A percentile compares a stretch with the other conserved stretches of the same genome.
Conservation (phyloP, 495 filamentous ascomycete species). For the Penicillium odoratum region DNA sequence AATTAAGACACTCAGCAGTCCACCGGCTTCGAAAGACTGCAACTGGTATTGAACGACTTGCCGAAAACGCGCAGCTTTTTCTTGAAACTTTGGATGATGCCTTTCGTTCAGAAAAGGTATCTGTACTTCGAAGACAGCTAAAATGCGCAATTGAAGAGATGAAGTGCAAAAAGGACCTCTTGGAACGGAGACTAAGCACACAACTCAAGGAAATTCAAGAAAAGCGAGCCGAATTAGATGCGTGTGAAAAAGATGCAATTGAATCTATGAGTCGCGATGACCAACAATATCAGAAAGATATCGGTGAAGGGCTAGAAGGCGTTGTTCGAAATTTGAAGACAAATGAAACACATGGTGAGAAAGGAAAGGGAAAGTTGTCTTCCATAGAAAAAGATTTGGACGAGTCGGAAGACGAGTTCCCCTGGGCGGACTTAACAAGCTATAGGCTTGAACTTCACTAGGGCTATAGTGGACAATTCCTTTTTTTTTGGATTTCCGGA, state of each 20-base stretch:
- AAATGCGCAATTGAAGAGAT: slow-evolving; percentile 13
- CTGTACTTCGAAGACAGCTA: slow-evolving; percentile 9
- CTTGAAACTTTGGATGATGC: slow-evolving; percentile 8
- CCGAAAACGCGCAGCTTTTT: slow-evolving; percentile 14
- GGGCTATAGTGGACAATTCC: too few species aligned
- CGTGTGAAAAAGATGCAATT: background rate
- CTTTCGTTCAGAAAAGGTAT: slow-evolving; percentile 10
- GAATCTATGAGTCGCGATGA: background rate
- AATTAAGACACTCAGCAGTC: slow-evolving; percentile 1
- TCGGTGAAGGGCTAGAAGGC: background rate
- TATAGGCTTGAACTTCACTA: background rate
- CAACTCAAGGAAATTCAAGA: slow-evolving; percentile 11
- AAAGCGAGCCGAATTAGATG: background rate
- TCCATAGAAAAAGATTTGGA: background rate
- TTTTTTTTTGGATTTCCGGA: too few species aligned
- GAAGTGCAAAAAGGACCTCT: slow-evolving; percentile 12
- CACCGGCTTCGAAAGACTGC: slow-evolving; percentile 8
- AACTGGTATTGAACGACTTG: slow-evolving; percentile 11
- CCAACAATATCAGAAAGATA: background rate
- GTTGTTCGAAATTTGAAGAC: background rate
- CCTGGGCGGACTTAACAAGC: background rate
- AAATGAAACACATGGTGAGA: background rate
- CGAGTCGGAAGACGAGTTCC: background rate
- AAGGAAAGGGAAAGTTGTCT: slow-evolving; percentile 1
- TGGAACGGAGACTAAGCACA: slow-evolving; percentile 2